Conservation (phyloP, 2,329 filamentous ascomycete genomes). For the Curvularia lunata region DNA sequence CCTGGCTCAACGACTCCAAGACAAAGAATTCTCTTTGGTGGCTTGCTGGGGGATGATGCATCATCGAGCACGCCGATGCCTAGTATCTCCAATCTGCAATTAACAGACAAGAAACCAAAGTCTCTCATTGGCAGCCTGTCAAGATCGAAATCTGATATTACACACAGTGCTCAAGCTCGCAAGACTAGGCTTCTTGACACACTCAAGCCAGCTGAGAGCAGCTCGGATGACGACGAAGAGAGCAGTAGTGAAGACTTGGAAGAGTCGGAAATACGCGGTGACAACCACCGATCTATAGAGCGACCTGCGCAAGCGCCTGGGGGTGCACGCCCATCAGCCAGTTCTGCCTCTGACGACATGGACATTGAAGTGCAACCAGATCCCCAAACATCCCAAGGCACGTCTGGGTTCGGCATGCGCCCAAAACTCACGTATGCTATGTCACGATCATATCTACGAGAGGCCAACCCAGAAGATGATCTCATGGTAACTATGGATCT, state of each 20-base stretch:
- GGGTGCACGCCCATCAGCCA: neutral
- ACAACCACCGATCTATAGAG: neutral
- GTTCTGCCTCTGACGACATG: slow-evolving; percentile 21
- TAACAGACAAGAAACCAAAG: slow-evolving; percentile 35
- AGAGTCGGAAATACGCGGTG: slow-evolving; percentile 9
- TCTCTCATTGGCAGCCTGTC: slow-evolving; percentile 31
- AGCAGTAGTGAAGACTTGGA: slow-evolving; percentile 33
- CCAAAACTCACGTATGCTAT: slow-evolving; percentile 65
- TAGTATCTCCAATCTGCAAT: slow-evolving; percentile 38
- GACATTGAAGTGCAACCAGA: slow-evolving; percentile 30
- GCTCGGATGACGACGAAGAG: slow-evolving; percentile 35
- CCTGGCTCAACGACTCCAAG: slow-evolving; percentile 46
- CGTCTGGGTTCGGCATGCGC: slow-evolving; percentile 29
- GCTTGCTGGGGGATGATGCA: slow-evolving; percentile 39
- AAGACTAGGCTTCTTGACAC: slow-evolving; percentile 42
- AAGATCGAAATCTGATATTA: slow-evolving; percentile 44
- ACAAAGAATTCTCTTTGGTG: slow-evolving; percentile 45
- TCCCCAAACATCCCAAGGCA: slow-evolving; percentile 38
- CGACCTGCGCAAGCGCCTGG: neutral
- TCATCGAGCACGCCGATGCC: slow-evolving; percentile 40
- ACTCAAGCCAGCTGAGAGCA: slow-evolving; percentile 35
- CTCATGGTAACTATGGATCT: slow-evolving; percentile 46
- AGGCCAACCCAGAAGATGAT: slow-evolving; percentile 54
- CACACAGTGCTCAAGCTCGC: slow-evolving; percentile 30
- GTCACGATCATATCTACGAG: slow-evolving; percentile 65